Evolutionary conservation across 2,329 filamentous ascomycete genomes (phyloP), one percentile per base, ranked within the genome.

Genomic region (Hypoxylon sp.): DNA sequence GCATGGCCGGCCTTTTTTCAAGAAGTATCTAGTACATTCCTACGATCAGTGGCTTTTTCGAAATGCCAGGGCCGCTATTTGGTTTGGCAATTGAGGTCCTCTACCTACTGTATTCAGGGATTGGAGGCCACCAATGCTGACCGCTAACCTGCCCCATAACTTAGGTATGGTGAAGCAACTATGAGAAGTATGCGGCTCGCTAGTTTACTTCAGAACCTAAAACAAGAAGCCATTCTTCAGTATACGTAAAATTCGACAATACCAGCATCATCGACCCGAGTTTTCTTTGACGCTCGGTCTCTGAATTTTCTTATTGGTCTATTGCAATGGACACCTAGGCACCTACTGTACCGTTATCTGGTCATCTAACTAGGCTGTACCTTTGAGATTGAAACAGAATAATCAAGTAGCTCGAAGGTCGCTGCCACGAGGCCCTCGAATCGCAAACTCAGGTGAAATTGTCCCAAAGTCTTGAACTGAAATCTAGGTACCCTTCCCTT

Each of bases 121-220:
- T n/a, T n/a, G n/a, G n/a, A n/a, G n/a, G n/a, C n/a, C n/a, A n/a
- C n/a, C n/a, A n/a, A n/a, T n/a, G n/a, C n/a, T n/a, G 23, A 25
- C 11, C 12, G 48, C 19, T 25, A 5, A 11, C 23, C 39, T 41
- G n/a, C 51, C 51, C 21, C 41, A 8, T 39, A 16, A 46, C 25
- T 41, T 46, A n/a, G n/a, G n/a, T 56, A 8, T 54, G 30, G 4
- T 37, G 7, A 25, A n/a, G 47, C 5, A n/a, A 37, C 4, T 37
- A 23, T 12, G 25, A 12, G 16, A 27, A 51, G n/a, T n/a, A n/a
- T n/a, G n/a, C n/a, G n/a, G n/a, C n/a, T n/a, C n/a, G n/a, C n/a
- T n/a, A n/a, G 47, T 37, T 16, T 34, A 37, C 9, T 30, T 7
- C 6, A 25, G 48, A 52, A 52, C 48, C 21, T 25, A 52, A 34